Conservation (phyloP, 1,284 basidiomycete genomes). For the Heliocybe sulcata region DNA sequence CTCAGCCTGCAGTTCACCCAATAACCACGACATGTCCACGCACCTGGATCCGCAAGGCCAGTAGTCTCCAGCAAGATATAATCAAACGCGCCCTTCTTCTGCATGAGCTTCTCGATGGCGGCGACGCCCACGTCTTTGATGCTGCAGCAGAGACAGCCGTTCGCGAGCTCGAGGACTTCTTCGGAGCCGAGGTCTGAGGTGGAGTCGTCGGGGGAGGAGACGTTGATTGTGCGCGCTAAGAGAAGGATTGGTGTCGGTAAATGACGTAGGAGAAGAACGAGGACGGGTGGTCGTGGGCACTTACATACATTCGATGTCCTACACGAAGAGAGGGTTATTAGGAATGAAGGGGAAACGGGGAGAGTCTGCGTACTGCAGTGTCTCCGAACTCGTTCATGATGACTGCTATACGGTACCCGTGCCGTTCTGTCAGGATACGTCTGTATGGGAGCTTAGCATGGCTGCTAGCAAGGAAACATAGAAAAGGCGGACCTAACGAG, state of each 20-base stretch:
- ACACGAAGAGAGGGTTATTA: neutral
- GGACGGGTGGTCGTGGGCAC: neutral
- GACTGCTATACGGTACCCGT: constrained; percentile 92
- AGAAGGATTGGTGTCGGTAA: constrained; percentile 5
- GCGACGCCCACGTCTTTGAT: constrained; percentile 88
- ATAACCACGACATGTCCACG: no score
- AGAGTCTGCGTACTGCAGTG: constrained; percentile 51
- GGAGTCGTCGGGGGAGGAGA: constrained; percentile 62
- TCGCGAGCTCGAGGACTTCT: constrained; percentile 83
- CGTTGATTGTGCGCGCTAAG: constrained; percentile 68
- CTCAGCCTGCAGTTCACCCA: no score
- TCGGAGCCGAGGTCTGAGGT: constrained; percentile 40
- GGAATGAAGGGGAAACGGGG: neutral
- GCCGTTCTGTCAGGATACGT: constrained; percentile 83
- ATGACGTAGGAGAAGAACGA: neutral
- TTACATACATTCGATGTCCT: constrained; percentile 63
- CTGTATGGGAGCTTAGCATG: constrained; percentile 27
- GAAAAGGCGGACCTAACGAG: constrained; percentile 57
- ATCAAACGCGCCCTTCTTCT: constrained; percentile 78
- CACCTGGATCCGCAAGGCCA: constrained; percentile 88
- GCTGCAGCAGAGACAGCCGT: constrained; percentile 92
- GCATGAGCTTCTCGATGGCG: constrained; percentile 86
- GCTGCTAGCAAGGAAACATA: neutral
- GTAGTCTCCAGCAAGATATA: constrained; percentile 92
- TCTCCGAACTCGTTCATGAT: constrained; percentile 96